Conservation (phyloP, 2,329 filamentous ascomycete species). For the Colletotrichum falcatum region DNA sequence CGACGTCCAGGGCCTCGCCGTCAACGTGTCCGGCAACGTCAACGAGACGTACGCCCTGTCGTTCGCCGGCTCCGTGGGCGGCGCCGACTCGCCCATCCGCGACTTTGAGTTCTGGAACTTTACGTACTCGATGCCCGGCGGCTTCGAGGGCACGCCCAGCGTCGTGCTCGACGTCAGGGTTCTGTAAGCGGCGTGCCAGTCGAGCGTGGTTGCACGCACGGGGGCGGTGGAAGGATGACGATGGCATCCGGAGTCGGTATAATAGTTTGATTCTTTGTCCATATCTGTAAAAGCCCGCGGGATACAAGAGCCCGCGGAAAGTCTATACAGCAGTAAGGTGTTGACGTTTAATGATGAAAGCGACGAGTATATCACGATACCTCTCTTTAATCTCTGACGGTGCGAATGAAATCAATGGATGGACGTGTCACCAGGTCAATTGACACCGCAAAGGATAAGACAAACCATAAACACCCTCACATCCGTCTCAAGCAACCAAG, state of each 20-base stretch:
- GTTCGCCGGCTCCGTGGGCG: constrained; percentile 57
- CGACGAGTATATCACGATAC: background rate
- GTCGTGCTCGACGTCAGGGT: constrained; percentile 30
- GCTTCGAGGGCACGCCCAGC: constrained; percentile 46
- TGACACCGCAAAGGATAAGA: too few species aligned
- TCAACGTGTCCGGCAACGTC: constrained; percentile 60
- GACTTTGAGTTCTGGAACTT: constrained; percentile 62
- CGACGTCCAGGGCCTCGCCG: constrained; percentile 61
- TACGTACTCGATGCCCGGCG: constrained; percentile 55
- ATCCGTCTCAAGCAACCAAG: background rate
- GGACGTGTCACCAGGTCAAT: background rate
- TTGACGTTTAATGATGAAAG: background rate
- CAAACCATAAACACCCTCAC: too few species aligned
- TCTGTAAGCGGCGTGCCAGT: too few species aligned
- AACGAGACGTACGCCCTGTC: constrained; percentile 53
- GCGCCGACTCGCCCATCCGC: constrained; percentile 46
- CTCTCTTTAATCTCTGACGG: too few species aligned
- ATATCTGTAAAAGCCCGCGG: background rate
- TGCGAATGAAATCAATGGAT: too few species aligned
- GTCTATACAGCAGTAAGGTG: background rate
- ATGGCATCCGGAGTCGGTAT: background rate
- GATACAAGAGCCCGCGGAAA: background rate
- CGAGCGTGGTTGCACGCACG: too few species aligned
- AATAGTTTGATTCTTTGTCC: background rate
- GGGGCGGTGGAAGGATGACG: background rate